Evolutionary conservation across 2,329 filamentous ascomycete genomes (phyloP).

Genomic region (Ceratocystiopsis minuta): DNA sequence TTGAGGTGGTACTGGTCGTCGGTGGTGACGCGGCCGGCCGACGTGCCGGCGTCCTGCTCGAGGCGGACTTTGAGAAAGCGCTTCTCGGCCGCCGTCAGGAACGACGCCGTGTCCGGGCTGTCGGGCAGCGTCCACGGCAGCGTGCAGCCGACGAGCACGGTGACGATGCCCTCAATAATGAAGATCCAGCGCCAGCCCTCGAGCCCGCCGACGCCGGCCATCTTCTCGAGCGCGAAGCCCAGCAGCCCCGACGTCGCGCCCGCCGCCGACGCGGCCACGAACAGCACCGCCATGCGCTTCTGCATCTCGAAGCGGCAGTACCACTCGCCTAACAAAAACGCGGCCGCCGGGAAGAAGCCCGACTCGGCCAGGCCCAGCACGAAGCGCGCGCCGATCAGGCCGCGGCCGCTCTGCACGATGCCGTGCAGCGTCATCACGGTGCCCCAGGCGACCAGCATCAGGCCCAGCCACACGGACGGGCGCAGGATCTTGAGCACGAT

Average conservation of each 20-base stretch:
- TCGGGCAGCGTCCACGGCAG: constrained; percentile 47
- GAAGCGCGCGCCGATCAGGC: constrained; percentile 31
- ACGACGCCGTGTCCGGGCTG: constrained; percentile 50
- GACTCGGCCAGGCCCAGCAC: constrained; percentile 43
- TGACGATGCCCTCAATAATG: constrained; percentile 43
- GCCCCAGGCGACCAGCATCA: constrained; percentile 51
- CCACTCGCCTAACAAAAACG: constrained; percentile 5
- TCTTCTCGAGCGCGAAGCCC: constrained; percentile 7
- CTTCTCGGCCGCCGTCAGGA: constrained; percentile 39
- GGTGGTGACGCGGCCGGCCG: constrained; percentile 22
- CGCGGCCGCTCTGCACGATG: constrained; percentile 28
- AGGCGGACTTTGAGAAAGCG: constrained; percentile 48
- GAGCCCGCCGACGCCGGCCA: constrained; percentile 22
- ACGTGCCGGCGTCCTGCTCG: constrained; percentile 47
- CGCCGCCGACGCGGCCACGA: constrained; percentile 5
- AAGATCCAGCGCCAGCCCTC: constrained; percentile 55
- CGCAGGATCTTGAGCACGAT: constrained; percentile 44
- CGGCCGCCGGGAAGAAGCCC: constrained; percentile 4
- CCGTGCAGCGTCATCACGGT: constrained; percentile 33
- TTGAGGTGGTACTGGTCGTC: constrained; percentile 52
- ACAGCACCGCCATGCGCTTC: constrained; percentile 6
- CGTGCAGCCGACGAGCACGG: constrained; percentile 42
- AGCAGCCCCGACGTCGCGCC: constrained; percentile 8
- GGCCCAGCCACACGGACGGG: constrained; percentile 44
- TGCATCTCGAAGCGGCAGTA: constrained; percentile 8